These are phyloP conservation scores for Trichocladium uniseriatum DNA, from an alignment of 495 filamentous ascomycete genomes.

Conservation along the genomic window DNA sequence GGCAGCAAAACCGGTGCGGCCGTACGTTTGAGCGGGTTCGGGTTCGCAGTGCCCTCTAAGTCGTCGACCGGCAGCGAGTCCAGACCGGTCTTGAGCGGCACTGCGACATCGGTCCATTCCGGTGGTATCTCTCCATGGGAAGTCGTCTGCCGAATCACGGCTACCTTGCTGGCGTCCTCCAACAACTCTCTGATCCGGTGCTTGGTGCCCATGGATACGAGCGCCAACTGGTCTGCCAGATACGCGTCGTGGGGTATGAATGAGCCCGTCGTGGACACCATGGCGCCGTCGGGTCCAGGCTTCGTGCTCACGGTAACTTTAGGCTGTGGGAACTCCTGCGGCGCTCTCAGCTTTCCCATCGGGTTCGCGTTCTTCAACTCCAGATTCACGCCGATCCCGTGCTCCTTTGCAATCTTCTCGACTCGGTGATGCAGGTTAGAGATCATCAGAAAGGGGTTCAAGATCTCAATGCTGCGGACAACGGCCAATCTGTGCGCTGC, in stretches of 20 bases:
- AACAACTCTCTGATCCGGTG: constrained; percentile 59
- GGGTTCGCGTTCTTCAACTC: constrained; percentile 38
- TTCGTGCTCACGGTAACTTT: constrained; percentile 28
- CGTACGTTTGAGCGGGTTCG: constrained; percentile 55
- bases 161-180: constrained; percentile 58
- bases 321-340: constrained; percentile 41
- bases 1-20: not conserved
- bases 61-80: constrained; percentile 28
- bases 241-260: constrained; percentile 57
- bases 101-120: constrained; percentile 61
- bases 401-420: constrained; percentile 54
- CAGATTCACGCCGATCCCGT: constrained; percentile 45
- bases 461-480: constrained; percentile 39
- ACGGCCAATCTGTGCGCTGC: constrained; percentile 34
- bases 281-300: constrained; percentile 42
- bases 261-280: constrained; percentile 50
- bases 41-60: constrained; percentile 34
- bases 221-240: constrained; percentile 63
- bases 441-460: constrained; percentile 33
- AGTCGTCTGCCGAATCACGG: constrained; percentile 56
- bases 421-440: constrained; percentile 36
- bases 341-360: constrained; percentile 36
- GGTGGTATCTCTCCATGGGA: constrained; percentile 61
- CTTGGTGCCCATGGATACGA: constrained; percentile 66
- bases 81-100: constrained; percentile 27